phyloP scores from a whole-genome alignment of 352 stramenopile species.

The Pythium utonaiense region DNA sequence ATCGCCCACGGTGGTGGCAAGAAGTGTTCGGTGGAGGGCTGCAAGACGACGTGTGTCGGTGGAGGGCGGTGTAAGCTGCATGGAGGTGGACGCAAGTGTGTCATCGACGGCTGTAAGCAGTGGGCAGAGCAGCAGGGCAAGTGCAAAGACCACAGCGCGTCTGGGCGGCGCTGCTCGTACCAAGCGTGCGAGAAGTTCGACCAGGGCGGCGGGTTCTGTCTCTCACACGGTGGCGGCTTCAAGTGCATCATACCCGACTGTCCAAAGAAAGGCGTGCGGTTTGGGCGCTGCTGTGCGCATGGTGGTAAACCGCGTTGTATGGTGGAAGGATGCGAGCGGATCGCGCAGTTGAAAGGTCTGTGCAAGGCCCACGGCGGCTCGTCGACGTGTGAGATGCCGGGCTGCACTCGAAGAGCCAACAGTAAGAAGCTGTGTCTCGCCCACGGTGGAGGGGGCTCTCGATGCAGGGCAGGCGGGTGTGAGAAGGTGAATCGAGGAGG shows the following conservation, averaged over 20 bases:
- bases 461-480: slow-evolving; percentile 64
- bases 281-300: slow-evolving; percentile 70
- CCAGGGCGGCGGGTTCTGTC: slow-evolving; percentile 71
- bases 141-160: slow-evolving; percentile 76
- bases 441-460: slow-evolving; percentile 71
- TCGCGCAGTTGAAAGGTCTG: slow-evolving; percentile 55
- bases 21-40: slow-evolving; percentile 74
- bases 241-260: slow-evolving; percentile 67
- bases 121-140: slow-evolving; percentile 67
- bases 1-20: slow-evolving; percentile 76
- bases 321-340: slow-evolving; percentile 63
- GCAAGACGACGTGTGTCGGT: slow-evolving; percentile 62
- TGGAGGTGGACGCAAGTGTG: slow-evolving; percentile 56
- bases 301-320: slow-evolving; percentile 66
- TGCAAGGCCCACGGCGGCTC: slow-evolving; percentile 83
- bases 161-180: slow-evolving; percentile 60
- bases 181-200: slow-evolving; percentile 75
- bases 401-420: slow-evolving; percentile 67
- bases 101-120: slow-evolving; percentile 40
- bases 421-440: slow-evolving; percentile 79
- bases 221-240: slow-evolving; percentile 67
- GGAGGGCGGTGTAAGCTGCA: slow-evolving; percentile 69
- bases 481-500: slow-evolving; percentile 75
- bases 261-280: slow-evolving; percentile 82
- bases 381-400: slow-evolving; percentile 50